Percentiles rank a stretch among this genome's conserved stretches.
Conservation (phyloP, 208 protist genomes). For the Trypanosoma theileri region DNA sequence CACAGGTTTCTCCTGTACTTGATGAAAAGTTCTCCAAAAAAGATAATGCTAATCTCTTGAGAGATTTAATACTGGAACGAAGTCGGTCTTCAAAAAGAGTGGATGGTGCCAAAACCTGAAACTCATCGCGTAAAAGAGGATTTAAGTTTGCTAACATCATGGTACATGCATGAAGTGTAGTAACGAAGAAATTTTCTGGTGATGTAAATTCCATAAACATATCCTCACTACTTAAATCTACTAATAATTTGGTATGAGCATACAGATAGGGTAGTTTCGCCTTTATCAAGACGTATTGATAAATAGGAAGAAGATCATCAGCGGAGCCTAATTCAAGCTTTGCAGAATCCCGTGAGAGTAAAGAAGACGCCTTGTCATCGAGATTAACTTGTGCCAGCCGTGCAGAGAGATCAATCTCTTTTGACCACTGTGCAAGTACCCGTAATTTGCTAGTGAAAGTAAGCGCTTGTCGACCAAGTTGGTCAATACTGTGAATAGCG, state of each 20-base stretch:
- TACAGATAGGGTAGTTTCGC: slow-evolving; percentile 48
- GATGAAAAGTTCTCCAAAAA: slow-evolving; percentile 22
- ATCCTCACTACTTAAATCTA: slow-evolving; percentile 59
- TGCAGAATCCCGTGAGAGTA: not conserved
- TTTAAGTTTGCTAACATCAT: slow-evolving; percentile 55
- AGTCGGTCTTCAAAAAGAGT: slow-evolving; percentile 36
- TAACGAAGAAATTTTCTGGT: slow-evolving; percentile 75
- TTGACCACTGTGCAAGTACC: slow-evolving; percentile 73
- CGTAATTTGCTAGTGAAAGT: slow-evolving; percentile 62
- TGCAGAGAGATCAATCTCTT: slow-evolving; percentile 79
- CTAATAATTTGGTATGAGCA: slow-evolving; percentile 63
- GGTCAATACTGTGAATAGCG: slow-evolving; percentile 67
- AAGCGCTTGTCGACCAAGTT: slow-evolving; percentile 39
- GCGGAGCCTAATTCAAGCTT: slow-evolving; percentile 48
- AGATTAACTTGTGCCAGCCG: slow-evolving; percentile 51
- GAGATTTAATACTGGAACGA: slow-evolving; percentile 2
- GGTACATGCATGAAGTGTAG: slow-evolving; percentile 79
- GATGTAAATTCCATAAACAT: slow-evolving; percentile 76
- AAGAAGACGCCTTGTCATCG: slow-evolving; percentile 25
- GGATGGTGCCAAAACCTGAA: slow-evolving; percentile 46
- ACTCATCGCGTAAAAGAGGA: slow-evolving; percentile 51
- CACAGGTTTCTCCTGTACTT: slow-evolving; percentile 1
- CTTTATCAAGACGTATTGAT: slow-evolving; percentile 82
- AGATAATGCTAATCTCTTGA: not conserved
- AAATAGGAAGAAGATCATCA: slow-evolving; percentile 87